phyloP scores from a whole-genome alignment of 1,139 yeast genomes.

The Schizosaccharomyces versatilis region DNA sequence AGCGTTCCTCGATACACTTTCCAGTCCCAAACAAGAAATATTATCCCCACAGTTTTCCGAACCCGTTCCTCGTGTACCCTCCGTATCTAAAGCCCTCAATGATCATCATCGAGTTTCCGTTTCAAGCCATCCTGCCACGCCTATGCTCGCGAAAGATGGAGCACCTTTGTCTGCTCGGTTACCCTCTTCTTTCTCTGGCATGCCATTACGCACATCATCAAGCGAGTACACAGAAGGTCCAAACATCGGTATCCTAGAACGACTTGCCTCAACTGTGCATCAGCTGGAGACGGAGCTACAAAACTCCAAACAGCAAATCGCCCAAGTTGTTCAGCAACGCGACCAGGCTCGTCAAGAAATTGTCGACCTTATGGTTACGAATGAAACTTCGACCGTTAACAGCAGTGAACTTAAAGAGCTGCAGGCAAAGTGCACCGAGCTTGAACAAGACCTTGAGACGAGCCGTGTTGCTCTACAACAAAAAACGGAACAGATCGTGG shows the following conservation, averaged over 20 bases:
- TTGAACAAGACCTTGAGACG: not conserved
- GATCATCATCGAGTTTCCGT: too few species aligned
- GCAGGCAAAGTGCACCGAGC: not conserved
- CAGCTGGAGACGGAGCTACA: not conserved
- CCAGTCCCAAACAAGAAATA: too few species aligned
- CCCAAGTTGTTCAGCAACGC: not conserved
- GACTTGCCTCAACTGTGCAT: not conserved
- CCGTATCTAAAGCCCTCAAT: too few species aligned
- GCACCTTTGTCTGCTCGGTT: too few species aligned
- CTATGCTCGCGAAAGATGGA: too few species aligned
- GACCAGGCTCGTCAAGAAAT: constrained; percentile 2
- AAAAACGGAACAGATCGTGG: not conserved
- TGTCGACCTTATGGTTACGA: not conserved
- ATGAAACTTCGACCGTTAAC: not conserved
- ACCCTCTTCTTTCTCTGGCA: too few species aligned
- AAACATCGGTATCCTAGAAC: not conserved
- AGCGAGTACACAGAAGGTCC: not conserved
- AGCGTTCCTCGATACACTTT: too few species aligned
- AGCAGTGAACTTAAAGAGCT: not conserved
- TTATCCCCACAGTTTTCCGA: too few species aligned
- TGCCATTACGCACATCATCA: too few species aligned
- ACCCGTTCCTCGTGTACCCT: too few species aligned
- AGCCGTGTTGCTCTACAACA: not conserved
- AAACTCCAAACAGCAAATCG: not conserved
- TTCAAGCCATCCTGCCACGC: too few species aligned